These are phyloP conservation scores for Arabidopsis lyrata DNA, from an alignment of 441 rosid genomes.

Conservation along the genomic window DNA sequence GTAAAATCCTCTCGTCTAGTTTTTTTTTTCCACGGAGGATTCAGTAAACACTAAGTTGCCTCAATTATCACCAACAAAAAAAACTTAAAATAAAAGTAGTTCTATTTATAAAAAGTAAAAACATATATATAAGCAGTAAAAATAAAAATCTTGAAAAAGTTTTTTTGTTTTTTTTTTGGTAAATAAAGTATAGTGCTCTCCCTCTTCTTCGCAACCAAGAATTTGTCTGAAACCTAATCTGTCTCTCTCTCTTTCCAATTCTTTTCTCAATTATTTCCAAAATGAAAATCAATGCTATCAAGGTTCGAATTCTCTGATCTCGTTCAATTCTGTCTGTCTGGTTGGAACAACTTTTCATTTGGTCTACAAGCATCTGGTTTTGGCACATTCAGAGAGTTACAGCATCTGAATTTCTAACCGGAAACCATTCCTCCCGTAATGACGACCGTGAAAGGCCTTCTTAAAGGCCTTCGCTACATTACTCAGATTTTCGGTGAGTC, in stretches of 20 bases:
- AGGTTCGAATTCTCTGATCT: conserved; percentile 26
- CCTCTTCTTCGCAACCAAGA: conserved; percentile 38
- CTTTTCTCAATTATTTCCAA: neutral
- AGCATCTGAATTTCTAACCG: conserved; percentile 19
- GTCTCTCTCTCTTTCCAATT: conserved; percentile 7
- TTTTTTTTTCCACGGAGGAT: neutral
- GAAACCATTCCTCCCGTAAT: conserved; percentile 23
- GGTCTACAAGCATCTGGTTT: conserved; percentile 32
- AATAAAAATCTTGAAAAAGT: conserved; percentile 18
- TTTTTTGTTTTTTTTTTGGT: conserved; percentile 4
- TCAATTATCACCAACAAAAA: neutral
- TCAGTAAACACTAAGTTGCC: conserved; percentile 2
- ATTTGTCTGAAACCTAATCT: conserved; percentile 30
- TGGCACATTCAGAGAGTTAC: conserved; percentile 1
- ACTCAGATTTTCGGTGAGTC: conserved; percentile 47
- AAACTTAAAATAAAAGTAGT: neutral
- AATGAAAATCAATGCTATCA: conserved; percentile 15
- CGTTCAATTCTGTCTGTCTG: neutral
- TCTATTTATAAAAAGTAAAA: conserved; percentile 30
- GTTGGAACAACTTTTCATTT: neutral
- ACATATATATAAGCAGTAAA: conserved; percentile 17
- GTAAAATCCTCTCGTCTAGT: conserved; percentile 34
- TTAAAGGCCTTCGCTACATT: conserved; percentile 48
- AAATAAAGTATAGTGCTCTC: conserved; percentile 12
- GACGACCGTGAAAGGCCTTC: conserved; percentile 47